Percentiles rank a stretch among this genome's conserved stretches.
phyloP scores from a whole-genome alignment of 1,284 basidiomycete genomes.

The Ustanciosporium gigantosporum region DNA sequence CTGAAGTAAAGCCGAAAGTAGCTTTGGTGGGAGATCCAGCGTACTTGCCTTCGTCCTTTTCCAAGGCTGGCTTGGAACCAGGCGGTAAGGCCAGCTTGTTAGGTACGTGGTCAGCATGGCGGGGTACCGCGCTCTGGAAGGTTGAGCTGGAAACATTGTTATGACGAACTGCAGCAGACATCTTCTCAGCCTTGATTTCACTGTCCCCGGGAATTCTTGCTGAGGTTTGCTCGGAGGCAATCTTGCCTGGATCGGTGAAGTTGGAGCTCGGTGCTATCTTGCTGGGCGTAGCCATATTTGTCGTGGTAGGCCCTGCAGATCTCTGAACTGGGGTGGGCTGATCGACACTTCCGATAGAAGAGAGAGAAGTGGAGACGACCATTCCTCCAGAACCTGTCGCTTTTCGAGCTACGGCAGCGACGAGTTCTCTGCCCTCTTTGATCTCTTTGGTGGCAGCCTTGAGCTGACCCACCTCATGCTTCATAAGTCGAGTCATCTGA shows the following conservation, averaged over 20 bases:
- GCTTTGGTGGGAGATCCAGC: slow-evolving; percentile 19
- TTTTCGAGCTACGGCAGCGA: slow-evolving; percentile 24
- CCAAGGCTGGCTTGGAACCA: slow-evolving; percentile 12
- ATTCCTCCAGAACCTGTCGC: neutral
- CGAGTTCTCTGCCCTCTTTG: slow-evolving; percentile 40
- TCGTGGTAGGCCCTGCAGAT: too few relatives aligned
- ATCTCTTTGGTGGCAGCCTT: slow-evolving; percentile 49
- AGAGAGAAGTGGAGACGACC: slow-evolving; percentile 6
- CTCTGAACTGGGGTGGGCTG: neutral
- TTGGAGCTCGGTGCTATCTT: too few relatives aligned
- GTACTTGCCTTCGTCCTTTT: slow-evolving; percentile 24
- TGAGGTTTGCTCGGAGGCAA: neutral
- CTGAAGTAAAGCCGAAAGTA: slow-evolving; percentile 25
- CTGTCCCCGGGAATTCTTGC: neutral
- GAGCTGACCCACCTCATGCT: slow-evolving; percentile 57
- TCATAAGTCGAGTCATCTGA: slow-evolving; percentile 57
- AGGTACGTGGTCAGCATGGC: neutral
- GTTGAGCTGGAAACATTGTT: slow-evolving; percentile 37
- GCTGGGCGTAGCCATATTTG: too few relatives aligned
- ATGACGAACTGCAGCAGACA: slow-evolving; percentile 1
- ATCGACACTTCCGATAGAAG: slow-evolving; percentile 15
- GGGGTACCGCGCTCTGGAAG: slow-evolving; percentile 32
- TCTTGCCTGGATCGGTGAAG: too few relatives aligned
- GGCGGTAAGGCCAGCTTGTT: slow-evolving; percentile 14
- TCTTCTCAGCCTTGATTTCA: neutral